Percentiles rank a stretch among this genome's conserved stretches.
Conservation (phyloP, 1,284 basidiomycete species). For the Cryptococcus sp. region DNA sequence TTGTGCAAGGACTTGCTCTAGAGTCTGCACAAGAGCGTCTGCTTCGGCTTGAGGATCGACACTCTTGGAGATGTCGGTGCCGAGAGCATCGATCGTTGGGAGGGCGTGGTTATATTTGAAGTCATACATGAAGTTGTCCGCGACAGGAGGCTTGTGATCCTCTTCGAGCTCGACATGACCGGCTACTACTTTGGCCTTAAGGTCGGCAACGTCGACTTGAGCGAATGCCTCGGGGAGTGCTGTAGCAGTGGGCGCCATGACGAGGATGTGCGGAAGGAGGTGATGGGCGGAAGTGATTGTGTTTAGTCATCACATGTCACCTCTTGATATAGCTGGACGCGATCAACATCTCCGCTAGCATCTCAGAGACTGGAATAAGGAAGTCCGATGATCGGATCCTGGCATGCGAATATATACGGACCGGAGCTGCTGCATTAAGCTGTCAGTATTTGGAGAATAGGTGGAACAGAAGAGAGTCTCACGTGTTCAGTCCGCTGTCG, state of each 20-base stretch:
- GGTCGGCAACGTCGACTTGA: constrained; percentile 6
- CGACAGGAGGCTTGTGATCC: constrained; percentile 8
- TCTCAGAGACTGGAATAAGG: no score
- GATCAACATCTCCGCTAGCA: no score
- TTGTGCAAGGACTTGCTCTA: neutral
- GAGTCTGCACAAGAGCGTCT: constrained; percentile 2
- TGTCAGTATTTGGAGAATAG: no score
- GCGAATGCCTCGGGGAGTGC: constrained; percentile 6
- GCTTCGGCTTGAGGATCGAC: constrained; percentile 6
- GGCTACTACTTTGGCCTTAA: constrained; percentile 17
- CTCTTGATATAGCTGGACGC: no score
- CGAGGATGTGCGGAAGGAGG: neutral
- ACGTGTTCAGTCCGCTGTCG: no score
- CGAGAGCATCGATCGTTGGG: constrained; percentile 14
- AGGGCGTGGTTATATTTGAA: constrained; percentile 27
- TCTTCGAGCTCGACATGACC: constrained; percentile 5
- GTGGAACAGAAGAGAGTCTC: no score
- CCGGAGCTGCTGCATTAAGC: no score
- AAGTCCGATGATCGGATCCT: no score
- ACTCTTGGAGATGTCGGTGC: constrained; percentile 11
- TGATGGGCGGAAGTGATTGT: no score
- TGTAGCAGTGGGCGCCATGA: constrained; percentile 19
- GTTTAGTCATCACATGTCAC: no score
- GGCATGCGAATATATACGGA: no score
- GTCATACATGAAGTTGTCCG: constrained; percentile 26